phyloP scores from a whole-genome alignment of 495 filamentous ascomycete species.

The Penicillium daleae region DNA sequence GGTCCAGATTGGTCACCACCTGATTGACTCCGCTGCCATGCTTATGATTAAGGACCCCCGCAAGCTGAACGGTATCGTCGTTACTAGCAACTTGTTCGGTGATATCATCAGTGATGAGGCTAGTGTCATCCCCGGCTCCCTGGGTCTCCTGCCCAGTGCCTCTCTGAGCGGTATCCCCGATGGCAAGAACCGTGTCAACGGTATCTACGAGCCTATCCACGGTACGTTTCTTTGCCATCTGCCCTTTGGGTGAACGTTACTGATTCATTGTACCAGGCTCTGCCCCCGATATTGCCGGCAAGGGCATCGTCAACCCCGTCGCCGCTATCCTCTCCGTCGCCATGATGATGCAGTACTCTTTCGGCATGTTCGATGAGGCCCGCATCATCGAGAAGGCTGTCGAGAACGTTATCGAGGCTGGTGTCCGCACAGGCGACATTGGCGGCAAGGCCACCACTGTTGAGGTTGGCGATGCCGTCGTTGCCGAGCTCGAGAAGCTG shows the following conservation, averaged over 20 bases:
- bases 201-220: constrained; percentile 98
- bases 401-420: constrained; percentile 54
- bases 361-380: constrained; percentile 53
- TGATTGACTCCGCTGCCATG: constrained; percentile 97
- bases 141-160: constrained; percentile 89
- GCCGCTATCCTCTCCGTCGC: constrained; percentile 58
- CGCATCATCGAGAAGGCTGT: constrained; percentile 57
- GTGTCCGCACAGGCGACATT: constrained; percentile 58
- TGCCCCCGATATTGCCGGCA: constrained; percentile 69
- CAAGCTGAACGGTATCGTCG: constrained; percentile 86
- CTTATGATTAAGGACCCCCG: constrained; percentile 95
- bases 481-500: constrained; percentile 52
- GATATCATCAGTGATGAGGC: constrained; percentile 98
- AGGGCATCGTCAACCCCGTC: constrained; percentile 82
- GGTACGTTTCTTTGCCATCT: constrained; percentile 54
- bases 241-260: constrained; percentile 3
- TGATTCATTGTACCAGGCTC: constrained; percentile 37
- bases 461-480: constrained; percentile 58
- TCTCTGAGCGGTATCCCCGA: constrained; percentile 87
- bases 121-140: constrained; percentile 89
- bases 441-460: constrained; percentile 55
- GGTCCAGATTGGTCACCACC: constrained; percentile 80
- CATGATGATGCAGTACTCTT: constrained; percentile 62
- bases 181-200: constrained; percentile 55
- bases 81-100: constrained; percentile 94